These are phyloP conservation scores for Globisporangium barbulae DNA, from an alignment of 352 stramenopile genomes.

Conservation along the genomic window DNA sequence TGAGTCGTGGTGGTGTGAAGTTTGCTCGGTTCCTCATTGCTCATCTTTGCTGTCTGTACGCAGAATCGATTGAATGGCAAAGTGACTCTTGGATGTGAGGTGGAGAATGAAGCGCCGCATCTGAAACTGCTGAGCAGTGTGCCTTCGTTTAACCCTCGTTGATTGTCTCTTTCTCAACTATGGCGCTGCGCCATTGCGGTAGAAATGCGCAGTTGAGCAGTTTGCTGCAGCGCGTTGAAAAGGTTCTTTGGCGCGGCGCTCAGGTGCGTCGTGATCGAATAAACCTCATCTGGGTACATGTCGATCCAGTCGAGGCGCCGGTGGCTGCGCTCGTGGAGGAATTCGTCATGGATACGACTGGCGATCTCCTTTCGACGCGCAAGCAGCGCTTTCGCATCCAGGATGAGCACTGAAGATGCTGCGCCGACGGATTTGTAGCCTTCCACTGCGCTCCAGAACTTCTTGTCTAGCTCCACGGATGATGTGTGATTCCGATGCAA, in stretches of 20 bases:
- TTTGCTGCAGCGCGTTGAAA: slow-evolving; percentile 56
- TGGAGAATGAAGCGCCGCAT: background rate
- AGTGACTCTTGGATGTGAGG: background rate
- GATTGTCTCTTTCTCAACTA: background rate
- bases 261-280: slow-evolving; percentile 27
- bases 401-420: slow-evolving; percentile 22
- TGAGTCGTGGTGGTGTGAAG: background rate
- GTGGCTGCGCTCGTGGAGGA: slow-evolving; percentile 22
- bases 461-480: slow-evolving; percentile 29
- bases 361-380: slow-evolving; percentile 39
- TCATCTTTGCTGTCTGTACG: background rate
- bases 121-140: background rate
- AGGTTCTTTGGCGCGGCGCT: slow-evolving; percentile 27
- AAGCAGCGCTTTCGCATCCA: slow-evolving; percentile 33
- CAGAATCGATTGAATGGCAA: background rate
- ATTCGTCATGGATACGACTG: slow-evolving; percentile 43
- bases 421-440: slow-evolving; percentile 47
- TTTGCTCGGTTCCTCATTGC: background rate
- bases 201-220: slow-evolving; percentile 47
- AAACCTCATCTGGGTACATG: slow-evolving; percentile 49
- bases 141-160: background rate
- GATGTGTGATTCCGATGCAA: background rate
- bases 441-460: slow-evolving; percentile 70
- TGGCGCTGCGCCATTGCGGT: slow-evolving; percentile 22
- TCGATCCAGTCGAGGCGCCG: slow-evolving; percentile 37